Percentiles rank a stretch among this genome's conserved stretches.
Conservation (phyloP, 192 early-diverging fungal genomes). For the Podochytrium sp. region DNA sequence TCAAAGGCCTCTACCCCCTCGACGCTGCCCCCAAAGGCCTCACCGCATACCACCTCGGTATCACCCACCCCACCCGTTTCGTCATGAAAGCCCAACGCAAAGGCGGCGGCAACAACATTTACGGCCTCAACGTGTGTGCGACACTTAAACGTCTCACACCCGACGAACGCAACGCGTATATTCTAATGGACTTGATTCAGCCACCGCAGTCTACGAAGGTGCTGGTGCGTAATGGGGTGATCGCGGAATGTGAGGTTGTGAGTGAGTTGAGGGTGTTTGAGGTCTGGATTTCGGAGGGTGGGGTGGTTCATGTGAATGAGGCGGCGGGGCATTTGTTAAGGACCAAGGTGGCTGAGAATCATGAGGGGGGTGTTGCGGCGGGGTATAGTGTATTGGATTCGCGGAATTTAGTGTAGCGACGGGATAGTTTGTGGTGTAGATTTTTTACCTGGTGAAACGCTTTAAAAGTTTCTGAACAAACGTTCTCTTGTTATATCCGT, state of each 20-base stretch:
- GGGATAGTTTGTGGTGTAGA: too few species aligned
- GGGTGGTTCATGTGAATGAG: conserved; percentile 69
- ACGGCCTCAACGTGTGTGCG: conserved; percentile 78
- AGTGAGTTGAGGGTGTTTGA: conserved; percentile 96
- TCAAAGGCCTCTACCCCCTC: conserved; percentile 79
- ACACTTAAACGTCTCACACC: conserved; percentile 56
- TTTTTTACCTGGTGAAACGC: too few species aligned
- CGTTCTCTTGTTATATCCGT: too few species aligned
- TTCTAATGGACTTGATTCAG: conserved; percentile 94
- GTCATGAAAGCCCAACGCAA: conserved; percentile 98
- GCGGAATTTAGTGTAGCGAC: conserved; percentile 44
- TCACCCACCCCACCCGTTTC: conserved; percentile 67
- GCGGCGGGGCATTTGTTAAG: conserved; percentile 88
- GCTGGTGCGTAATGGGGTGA: conserved; percentile 77
- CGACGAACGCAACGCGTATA: conserved; percentile 81
- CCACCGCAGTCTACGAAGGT: conserved; percentile 74
- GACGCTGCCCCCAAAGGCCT: conserved; percentile 70
- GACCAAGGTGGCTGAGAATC: conserved; percentile 81
- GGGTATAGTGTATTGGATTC: conserved; percentile 94
- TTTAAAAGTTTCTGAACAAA: too few species aligned
- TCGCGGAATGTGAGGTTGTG: conserved; percentile 74
- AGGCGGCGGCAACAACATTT: conserved; percentile 95
- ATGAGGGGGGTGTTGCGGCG: conserved; percentile 95
- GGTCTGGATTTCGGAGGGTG: conserved; percentile 76
- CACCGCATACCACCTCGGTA: conserved; percentile 66